phyloP scores from a whole-genome alignment of 2,329 filamentous ascomycete genomes.

The Parastagonospora avenae region DNA sequence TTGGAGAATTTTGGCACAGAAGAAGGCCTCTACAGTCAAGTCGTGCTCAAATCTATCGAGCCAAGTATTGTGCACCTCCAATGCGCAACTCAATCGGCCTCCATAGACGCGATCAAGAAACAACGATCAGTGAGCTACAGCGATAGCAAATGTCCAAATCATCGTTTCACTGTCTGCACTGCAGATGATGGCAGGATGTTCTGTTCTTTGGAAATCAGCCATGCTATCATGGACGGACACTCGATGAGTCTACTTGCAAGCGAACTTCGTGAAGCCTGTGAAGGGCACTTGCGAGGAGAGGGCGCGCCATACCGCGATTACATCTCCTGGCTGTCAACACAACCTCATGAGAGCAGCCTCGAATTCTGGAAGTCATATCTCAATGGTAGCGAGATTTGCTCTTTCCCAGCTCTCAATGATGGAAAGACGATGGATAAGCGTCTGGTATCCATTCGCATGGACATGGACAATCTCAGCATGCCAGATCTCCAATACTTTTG shows the following conservation, averaged over 20 bases:
- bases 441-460: slow-evolving; percentile 34
- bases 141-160: slow-evolving; percentile 30
- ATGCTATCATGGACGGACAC: slow-evolving; percentile 44
- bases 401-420: slow-evolving; percentile 39
- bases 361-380: slow-evolving; percentile 42
- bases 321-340: slow-evolving; percentile 33
- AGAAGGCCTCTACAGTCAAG: slow-evolving; percentile 40
- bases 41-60: slow-evolving; percentile 34
- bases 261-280: slow-evolving; percentile 37
- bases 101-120: slow-evolving; percentile 22
- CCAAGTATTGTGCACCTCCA: slow-evolving; percentile 31
- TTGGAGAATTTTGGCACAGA: slow-evolving; percentile 35
- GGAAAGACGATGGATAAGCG: slow-evolving; percentile 21
- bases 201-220: slow-evolving; percentile 42
- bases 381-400: slow-evolving; percentile 36
- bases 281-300: slow-evolving; percentile 22
- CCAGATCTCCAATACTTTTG: slow-evolving; percentile 45
- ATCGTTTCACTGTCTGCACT: slow-evolving; percentile 40
- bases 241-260: slow-evolving; percentile 38
- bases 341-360: slow-evolving; percentile 32
- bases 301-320: slow-evolving; percentile 42
- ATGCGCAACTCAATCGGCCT: slow-evolving; percentile 26
- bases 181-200: slow-evolving; percentile 26
- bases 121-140: slow-evolving; percentile 33
- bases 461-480: slow-evolving; percentile 33